Evolutionary conservation across 2,329 filamentous ascomycete species (phyloP), one percentile per base, ranked within the genome.

Genomic region (Colletotrichum sp.): DNA sequence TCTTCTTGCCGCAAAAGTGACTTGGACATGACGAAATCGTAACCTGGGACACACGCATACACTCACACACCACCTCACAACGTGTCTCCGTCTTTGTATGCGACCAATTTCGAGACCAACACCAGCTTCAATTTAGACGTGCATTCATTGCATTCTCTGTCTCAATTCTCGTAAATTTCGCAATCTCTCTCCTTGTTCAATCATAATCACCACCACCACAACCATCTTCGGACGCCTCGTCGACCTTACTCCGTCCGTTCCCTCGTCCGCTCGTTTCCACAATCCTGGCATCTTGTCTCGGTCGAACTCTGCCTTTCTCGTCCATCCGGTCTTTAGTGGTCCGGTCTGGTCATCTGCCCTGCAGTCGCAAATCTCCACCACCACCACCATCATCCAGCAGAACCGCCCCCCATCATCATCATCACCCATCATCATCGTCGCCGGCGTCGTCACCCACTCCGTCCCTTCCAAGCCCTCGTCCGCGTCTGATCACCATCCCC

Each of bases 181-280:
- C 75, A 76, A 79, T 77, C 69, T 76, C 78, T 64, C 64, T 36
- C 62, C 49, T 68, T 34, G 59, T 24, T 71, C 72, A 63, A 68
- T 68, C 70, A 44, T 26, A 62, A 24, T 62, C 59, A 62, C 32
- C 67, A n/a, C 69, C 44, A 52, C n/a, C 44, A 52, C 44, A 13
- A 15, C 18, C 26, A 13, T 55, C 59, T 18, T 55, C 57, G 62
- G 28, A 55, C 69, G 26, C n/a, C 32, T 21, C 57, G 12, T n/a
- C 28, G 8, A 18, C n/a, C 62, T 32, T 16, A 28, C 52, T 62
- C 16, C 55, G 36, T 59, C 21, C 62, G 32, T 44, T 24, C 28
- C 59, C 59, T 21, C 59, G 28, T 59, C 44, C 44, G 44, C 62
- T 64, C 62, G 62, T 34, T 39, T 64, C 36, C 34, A 24, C 62